Base-by-base conservation (phyloP, 2,329 filamentous ascomycete species). In the Fusarium aywerte region DNA sequence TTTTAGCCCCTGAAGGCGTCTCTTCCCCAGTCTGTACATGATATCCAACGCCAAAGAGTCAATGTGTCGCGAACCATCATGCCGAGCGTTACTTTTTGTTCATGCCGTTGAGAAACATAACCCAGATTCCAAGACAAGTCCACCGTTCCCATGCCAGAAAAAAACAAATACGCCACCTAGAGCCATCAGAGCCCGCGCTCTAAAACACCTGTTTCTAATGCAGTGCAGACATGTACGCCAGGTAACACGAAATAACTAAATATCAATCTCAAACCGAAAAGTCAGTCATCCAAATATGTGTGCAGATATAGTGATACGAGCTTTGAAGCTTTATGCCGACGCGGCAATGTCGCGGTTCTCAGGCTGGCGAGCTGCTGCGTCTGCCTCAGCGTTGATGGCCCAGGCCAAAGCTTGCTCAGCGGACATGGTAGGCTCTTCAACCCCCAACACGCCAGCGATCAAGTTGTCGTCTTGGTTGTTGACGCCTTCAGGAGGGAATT, bases 401-500 rank as follows among this genome's bases (percentile, higher is more conserved):
- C 75, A 73, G 38, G 68, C 74, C 39, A 77, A 57, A 23, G 71
- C 70, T 58, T 76, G 73, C 40, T 71, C 74, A 21, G 72, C 72
- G 15, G 73, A 65, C 67, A 73, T 73, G 23, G 70, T 75, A n/a
- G 68, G 68, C 33, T 73, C 70, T 4, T 72, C 70, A 25, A 65
- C 64, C 8, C 70, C 70, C 50, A 80, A 76, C 23, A 80, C 71
- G 7, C 73, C 75, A 8, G 73, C 73, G 67, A 79, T 76, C 43
- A 80, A 69, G 23, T 75, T 75, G 25, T 80, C 79, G n/a, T 79
- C 80, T 9, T 73, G 70, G 33, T 75, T 76, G 59, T 77, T 80
- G 12, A 79, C 78, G 8, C 80, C 82, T 48, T 86, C 85, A 3
- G 80, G 80, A 7, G 84, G 85, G 63, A 86, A 88, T 60, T 87